phyloP scores from a whole-genome alignment of 768 basidiomycete genomes.

The Collybiopsis confluens region DNA sequence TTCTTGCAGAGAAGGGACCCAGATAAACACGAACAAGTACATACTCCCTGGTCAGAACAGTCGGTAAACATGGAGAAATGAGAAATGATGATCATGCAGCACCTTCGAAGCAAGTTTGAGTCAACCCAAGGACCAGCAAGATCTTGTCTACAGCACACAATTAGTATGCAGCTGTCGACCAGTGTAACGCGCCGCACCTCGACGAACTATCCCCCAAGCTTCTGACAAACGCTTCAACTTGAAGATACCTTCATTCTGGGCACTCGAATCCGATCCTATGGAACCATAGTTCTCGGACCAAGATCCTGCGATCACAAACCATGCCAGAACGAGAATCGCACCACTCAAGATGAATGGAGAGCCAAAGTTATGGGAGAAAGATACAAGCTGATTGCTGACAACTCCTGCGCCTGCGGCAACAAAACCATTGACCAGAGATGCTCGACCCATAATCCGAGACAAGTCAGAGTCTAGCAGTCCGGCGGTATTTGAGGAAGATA shows the following conservation, averaged over 20 bases:
- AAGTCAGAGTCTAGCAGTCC: conserved; percentile 54
- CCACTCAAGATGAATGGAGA: conserved; percentile 69
- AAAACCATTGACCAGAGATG: conserved; percentile 69
- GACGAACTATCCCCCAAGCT: conserved; percentile 54
- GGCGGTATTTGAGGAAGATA: conserved; percentile 52
- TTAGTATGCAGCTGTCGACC: not conserved
- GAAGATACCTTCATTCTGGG: conserved; percentile 33
- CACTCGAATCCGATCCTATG: conserved; percentile 24
- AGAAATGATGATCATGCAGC: no score
- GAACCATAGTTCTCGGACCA: conserved; percentile 75
- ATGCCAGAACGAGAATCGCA: conserved; percentile 45
- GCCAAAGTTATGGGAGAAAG: conserved; percentile 43
- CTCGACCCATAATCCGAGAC: conserved; percentile 67
- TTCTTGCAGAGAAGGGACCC: conserved; percentile 76
- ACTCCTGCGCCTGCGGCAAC: conserved; percentile 68
- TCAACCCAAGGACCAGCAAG: conserved; percentile 64
- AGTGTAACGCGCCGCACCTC: conserved; percentile 28
- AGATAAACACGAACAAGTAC: conserved; percentile 82
- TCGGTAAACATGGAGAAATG: no score
- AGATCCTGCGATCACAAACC: conserved; percentile 47
- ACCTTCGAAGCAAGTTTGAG: conserved; percentile 80
- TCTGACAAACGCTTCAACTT: conserved; percentile 49
- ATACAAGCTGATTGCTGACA: conserved; percentile 61
- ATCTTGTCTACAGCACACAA: conserved; percentile 34
- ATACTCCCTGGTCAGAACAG: conserved; percentile 26